Percentiles rank a stretch among this genome's conserved stretches.
Evolutionary conservation across 345 rosid genomes (phyloP).

Genomic region (Toxicodendron radicans): DNA sequence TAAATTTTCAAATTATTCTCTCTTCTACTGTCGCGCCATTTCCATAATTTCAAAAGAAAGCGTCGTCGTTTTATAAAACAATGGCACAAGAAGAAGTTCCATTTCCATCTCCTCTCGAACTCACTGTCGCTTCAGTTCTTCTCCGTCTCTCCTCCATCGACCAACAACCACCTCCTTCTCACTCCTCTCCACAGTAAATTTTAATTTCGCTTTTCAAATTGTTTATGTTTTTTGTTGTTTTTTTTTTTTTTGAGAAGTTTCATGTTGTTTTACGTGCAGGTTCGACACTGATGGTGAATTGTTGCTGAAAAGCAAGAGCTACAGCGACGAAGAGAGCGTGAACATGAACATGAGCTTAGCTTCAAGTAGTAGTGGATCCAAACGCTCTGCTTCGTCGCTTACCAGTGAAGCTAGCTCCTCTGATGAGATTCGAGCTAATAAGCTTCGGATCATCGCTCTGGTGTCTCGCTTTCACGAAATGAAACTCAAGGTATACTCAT

Average conservation of each 20-base stretch:
- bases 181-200: constrained; percentile 36
- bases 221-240: constrained; percentile 1
- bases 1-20: constrained; percentile 23
- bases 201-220: constrained; percentile 2
- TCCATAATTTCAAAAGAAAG: constrained; percentile 13
- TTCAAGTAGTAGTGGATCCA: constrained; percentile 31
- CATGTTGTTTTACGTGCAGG: constrained; percentile 19
- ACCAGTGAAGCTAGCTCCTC: constrained; percentile 43
- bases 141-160: constrained; percentile 55
- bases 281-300: constrained; percentile 21
- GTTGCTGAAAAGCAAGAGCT: constrained; percentile 21
- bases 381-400: constrained; percentile 39
- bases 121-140: constrained; percentile 72
- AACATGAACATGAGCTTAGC: constrained; percentile 47
- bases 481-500: constrained; percentile 54
- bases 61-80: constrained; percentile 15
- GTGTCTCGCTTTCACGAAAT: constrained; percentile 36
- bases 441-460: constrained; percentile 34
- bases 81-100: constrained; percentile 26
- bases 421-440: constrained; percentile 26
- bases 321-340: constrained; percentile 36
- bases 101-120: constrained; percentile 69
- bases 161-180: constrained; percentile 19
- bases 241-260: background rate
- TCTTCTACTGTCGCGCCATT: constrained; percentile 50